A percentile compares a stretch with the other conserved stretches of the same genome.
Conservation (phyloP, 1,284 basidiomycete genomes). For the Cerrena zonata region DNA sequence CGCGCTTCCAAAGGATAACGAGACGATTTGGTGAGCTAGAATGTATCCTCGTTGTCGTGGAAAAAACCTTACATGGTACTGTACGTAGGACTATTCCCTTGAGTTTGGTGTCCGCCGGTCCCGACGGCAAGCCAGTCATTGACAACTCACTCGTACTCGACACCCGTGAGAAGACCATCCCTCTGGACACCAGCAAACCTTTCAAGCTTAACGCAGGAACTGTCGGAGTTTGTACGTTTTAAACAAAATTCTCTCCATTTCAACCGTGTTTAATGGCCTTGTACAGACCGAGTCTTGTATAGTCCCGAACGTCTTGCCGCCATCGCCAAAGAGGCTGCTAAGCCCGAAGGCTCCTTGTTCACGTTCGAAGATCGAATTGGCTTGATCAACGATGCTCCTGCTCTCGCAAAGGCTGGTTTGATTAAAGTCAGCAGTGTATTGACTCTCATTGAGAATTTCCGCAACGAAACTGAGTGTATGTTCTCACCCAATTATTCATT, state of each 20-base stretch:
- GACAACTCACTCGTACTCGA: conserved; percentile 67
- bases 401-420: conserved; percentile 77
- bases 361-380: conserved; percentile 83
- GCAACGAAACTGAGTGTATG: conserved; percentile 69
- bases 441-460: conserved; percentile 63
- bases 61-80: background rate
- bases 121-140: conserved; percentile 51
- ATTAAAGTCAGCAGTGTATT: conserved; percentile 73
- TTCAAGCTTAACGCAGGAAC: conserved; percentile 90
- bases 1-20: conserved; percentile 76
- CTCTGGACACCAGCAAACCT: conserved; percentile 64
- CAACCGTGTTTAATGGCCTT: background rate
- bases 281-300: conserved; percentile 80
- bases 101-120: conserved; percentile 62
- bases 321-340: conserved; percentile 77
- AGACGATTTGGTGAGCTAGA: conserved; percentile 78
- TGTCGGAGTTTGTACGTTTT: conserved; percentile 76
- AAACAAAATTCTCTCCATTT: too few relatives aligned
- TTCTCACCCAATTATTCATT: conserved; percentile 24
- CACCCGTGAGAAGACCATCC: conserved; percentile 64
- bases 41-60: background rate
- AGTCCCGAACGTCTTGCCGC: conserved; percentile 72
- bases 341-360: conserved; percentile 54
- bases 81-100: conserved; percentile 63
- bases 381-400: conserved; percentile 76